Percentiles rank a stretch among this genome's conserved stretches.
phyloP scores from a whole-genome alignment of 2,329 filamentous ascomycete genomes.

The Blumeria graminis region DNA sequence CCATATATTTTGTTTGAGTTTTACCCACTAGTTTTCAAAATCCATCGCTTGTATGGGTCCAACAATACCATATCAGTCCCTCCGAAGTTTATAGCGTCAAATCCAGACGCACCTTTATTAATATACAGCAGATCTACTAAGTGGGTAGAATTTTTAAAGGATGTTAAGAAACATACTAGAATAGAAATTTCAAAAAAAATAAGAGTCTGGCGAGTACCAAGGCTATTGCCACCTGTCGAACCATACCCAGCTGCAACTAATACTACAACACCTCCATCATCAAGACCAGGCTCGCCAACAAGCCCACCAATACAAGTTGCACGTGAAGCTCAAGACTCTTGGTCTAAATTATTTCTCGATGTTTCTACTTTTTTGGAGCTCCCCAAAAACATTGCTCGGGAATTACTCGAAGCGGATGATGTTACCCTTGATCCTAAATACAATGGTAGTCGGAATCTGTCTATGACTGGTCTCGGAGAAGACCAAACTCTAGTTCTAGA shows the following conservation, averaged over 20 bases:
- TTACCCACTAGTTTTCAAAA: conserved; percentile 60
- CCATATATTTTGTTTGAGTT: conserved; percentile 61
- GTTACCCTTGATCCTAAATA: conserved; percentile 49
- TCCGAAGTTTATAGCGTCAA: conserved; percentile 25
- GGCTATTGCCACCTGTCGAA: conserved; percentile 10
- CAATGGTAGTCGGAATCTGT: conserved; percentile 47
- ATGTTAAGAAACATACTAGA: conserved; percentile 41
- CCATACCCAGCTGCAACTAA: conserved; percentile 18
- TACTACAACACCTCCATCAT: conserved; percentile 18
- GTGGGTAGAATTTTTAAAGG: conserved; percentile 51
- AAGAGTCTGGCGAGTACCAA: conserved; percentile 25
- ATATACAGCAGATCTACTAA: conserved; percentile 46
- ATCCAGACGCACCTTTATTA: conserved; percentile 35
- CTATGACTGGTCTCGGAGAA: conserved; percentile 40
- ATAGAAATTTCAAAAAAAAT: conserved; percentile 52
- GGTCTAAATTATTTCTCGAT: conserved; percentile 22
- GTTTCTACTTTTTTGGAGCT: conserved; percentile 37
- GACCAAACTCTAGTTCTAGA: conserved; percentile 67
- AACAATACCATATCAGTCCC: conserved; percentile 32
- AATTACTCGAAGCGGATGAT: conserved; percentile 39
- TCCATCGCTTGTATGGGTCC: conserved; percentile 52
- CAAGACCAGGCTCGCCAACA: conserved; percentile 12
- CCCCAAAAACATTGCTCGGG: conserved; percentile 36
- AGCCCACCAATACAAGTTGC: conserved; percentile 1
- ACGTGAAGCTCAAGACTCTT: conserved; percentile 16